Evolutionary conservation across 176 grass and related monocot species (phyloP).

Genomic region (Rhynchospora pubera): DNA sequence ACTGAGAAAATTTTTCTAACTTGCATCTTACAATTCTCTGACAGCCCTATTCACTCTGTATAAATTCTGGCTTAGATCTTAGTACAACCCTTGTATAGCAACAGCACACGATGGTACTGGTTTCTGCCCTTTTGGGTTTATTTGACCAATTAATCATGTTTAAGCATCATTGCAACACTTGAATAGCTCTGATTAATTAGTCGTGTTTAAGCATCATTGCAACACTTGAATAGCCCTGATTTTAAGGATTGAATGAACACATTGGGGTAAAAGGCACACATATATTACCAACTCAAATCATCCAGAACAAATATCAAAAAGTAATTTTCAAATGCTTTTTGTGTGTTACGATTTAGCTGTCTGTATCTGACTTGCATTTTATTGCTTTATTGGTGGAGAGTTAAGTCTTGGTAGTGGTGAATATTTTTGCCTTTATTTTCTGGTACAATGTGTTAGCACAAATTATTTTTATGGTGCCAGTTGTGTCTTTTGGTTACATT

Average conservation of each 20-base stretch:
- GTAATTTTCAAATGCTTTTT: background rate
- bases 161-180: background rate
- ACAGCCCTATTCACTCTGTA: background rate
- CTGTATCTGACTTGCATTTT: background rate
- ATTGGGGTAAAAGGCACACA: background rate
- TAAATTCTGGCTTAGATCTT: background rate
- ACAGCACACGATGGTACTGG: background rate
- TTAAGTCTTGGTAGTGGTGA: background rate
- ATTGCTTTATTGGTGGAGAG: no score
- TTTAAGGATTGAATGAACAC: background rate
- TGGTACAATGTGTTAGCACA: no score
- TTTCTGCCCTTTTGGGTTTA: background rate
- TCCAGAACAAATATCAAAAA: background rate
- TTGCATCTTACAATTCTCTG: background rate
- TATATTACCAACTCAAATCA: background rate
- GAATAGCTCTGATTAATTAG: background rate
- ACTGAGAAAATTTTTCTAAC: background rate
- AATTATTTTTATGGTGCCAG: no score
- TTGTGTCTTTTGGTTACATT: background rate
- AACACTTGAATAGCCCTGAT: no score
- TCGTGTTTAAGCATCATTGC: no score
- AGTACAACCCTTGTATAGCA: background rate
- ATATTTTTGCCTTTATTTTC: no score
- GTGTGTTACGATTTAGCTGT: background rate
- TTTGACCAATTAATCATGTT: background rate